Conservation (phyloP, 1,284 basidiomycete species). For the Ganoderma sinense region DNA sequence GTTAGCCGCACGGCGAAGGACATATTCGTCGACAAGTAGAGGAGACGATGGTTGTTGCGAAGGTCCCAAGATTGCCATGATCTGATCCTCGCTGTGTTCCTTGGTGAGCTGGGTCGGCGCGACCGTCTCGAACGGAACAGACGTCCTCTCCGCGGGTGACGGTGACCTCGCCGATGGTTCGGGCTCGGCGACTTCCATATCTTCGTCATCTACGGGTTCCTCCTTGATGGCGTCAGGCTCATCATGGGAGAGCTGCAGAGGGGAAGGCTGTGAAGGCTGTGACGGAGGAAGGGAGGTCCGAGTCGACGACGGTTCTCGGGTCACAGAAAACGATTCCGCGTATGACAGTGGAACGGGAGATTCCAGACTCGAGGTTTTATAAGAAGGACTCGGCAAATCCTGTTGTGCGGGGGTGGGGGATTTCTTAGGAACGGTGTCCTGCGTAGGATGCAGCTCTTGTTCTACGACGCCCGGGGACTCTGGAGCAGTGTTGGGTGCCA, state of each 20-base stretch:
- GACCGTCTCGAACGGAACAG: constrained; percentile 8
- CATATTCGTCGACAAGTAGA: constrained; percentile 6
- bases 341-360: constrained; percentile 17
- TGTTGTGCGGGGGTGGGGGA: constrained; percentile 4
- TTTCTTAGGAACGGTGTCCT: constrained; percentile 2
- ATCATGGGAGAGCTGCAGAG: neutral
- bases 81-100: constrained; percentile 26
- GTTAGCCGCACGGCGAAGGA: constrained; percentile 6
- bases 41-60: constrained; percentile 15
- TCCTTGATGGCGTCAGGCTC: constrained; percentile 19
- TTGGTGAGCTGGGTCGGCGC: constrained; percentile 9
- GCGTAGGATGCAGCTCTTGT: constrained; percentile 9
- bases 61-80: constrained; percentile 24
- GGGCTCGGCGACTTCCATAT: constrained; percentile 19
- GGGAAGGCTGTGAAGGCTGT: constrained; percentile 15
- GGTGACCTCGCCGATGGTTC: neutral
- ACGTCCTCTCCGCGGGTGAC: constrained; percentile 4
- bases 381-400: constrained; percentile 1
- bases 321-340: constrained; percentile 10
- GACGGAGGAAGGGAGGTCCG: constrained; percentile 20
- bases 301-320: constrained; percentile 15
- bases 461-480: constrained; percentile 4
- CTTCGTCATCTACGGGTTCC: constrained; percentile 27
- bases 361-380: constrained; percentile 9
- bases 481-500: constrained; percentile 1